phyloP scores from a whole-genome alignment of 495 filamentous ascomycete genomes.

The Poronia punctata region DNA sequence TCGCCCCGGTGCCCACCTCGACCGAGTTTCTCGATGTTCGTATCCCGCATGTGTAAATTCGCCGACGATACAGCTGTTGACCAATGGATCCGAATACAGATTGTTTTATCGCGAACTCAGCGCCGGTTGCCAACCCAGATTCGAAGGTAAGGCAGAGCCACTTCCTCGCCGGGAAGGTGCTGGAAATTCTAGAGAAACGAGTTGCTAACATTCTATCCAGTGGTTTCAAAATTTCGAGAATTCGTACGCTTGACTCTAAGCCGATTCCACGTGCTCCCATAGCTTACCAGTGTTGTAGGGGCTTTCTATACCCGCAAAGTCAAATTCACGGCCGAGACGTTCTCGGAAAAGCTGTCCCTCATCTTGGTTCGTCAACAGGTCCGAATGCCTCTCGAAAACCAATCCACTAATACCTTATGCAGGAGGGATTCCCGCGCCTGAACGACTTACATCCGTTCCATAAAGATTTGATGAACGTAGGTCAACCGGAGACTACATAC shows the following conservation, averaged over 20 bases:
- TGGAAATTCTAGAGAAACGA: background rate
- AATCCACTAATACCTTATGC: slow-evolving; percentile 49
- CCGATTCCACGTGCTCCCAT: background rate
- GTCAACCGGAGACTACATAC: slow-evolving; percentile 62
- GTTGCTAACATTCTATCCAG: slow-evolving; percentile 28
- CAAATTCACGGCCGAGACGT: slow-evolving; percentile 98
- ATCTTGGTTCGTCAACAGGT: slow-evolving; percentile 3
- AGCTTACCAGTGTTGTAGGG: slow-evolving; percentile 18
- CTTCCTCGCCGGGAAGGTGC: background rate
- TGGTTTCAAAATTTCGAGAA: slow-evolving; percentile 95
- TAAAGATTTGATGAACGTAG: slow-evolving; percentile 47
- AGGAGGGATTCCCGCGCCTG: slow-evolving; percentile 89
- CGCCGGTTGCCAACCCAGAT: slow-evolving; percentile 93
- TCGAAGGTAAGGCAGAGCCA: slow-evolving; percentile 30
- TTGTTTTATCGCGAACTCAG: slow-evolving; percentile 92
- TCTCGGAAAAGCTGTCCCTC: slow-evolving; percentile 74
- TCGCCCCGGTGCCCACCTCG: slow-evolving; percentile 84
- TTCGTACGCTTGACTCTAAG: slow-evolving; percentile 41
- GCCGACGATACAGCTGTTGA: background rate
- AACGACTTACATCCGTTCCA: slow-evolving; percentile 97
- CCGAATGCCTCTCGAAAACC: background rate
- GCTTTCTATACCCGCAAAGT: slow-evolving; percentile 97
- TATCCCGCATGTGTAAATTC: background rate
- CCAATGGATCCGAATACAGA: slow-evolving; percentile 26
- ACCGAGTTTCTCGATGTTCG: slow-evolving; percentile 80